phyloP scores from a whole-genome alignment of 129 eudicot species.

The Calendula officinalis region DNA sequence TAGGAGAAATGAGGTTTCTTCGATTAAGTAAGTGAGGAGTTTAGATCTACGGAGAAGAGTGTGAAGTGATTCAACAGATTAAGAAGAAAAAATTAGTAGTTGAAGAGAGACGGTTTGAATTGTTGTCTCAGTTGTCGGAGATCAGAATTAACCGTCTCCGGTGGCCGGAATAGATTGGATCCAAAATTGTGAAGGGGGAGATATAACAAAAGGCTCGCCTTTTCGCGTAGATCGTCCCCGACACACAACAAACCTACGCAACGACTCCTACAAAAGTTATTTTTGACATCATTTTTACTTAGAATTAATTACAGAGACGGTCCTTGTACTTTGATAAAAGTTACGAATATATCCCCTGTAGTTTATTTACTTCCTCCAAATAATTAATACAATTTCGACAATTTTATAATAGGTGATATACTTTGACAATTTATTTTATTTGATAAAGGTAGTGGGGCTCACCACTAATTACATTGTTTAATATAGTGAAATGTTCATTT shows the following conservation, averaged over 20 bases:
- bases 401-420: too few species aligned
- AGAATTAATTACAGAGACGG: too few species aligned
- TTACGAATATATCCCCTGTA: too few species aligned
- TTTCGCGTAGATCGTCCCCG: conserved; percentile 21
- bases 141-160: conserved; percentile 23
- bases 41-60: conserved; percentile 21
- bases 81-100: not conserved
- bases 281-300: not conserved
- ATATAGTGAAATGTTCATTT: too few species aligned
- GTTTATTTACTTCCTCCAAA: too few species aligned
- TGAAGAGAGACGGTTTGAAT: conserved; percentile 11
- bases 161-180: conserved; percentile 30
- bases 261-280: conserved; percentile 23
- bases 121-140: conserved; percentile 18
- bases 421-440: too few species aligned
- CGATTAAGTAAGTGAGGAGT: conserved; percentile 7
- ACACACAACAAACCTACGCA: conserved; percentile 28
- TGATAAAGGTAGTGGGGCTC: too few species aligned
- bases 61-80: conserved; percentile 14
- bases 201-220: not conserved
- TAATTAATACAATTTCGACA: too few species aligned
- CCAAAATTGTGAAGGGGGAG: conserved; percentile 9
- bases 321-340: too few species aligned
- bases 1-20: conserved; percentile 20
- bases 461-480: too few species aligned